phyloP scores from a whole-genome alignment of 345 rosid genomes.

The Eucalyptus marginata region DNA sequence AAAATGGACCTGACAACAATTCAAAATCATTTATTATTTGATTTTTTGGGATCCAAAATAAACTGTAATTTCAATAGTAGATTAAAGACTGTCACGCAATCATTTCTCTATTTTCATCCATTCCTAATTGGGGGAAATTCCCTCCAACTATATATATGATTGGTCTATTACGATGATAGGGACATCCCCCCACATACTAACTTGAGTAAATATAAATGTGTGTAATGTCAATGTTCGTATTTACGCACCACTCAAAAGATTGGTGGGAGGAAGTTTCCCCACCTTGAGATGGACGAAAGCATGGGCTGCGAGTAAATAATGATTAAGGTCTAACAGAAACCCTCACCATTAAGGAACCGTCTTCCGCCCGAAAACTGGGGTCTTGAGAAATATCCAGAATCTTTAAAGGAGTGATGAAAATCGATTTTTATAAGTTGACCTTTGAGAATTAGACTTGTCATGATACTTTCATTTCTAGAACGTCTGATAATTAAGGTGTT shows the following conservation, averaged over 20 bases:
- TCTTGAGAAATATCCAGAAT: not conserved
- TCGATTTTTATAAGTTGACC: not conserved
- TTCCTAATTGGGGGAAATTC: not conserved
- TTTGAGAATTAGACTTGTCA: not conserved
- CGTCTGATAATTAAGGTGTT: not conserved
- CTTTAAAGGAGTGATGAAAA: not conserved
- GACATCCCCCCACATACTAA: not conserved
- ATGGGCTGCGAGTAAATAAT: not conserved
- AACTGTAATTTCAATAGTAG: too few species aligned
- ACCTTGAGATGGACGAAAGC: not conserved
- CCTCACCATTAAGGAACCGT: not conserved
- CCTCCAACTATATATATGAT: not conserved
- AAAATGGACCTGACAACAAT: rapidly evolving
- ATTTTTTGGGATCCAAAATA: too few species aligned
- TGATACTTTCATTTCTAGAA: not conserved
- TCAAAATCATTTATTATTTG: too few species aligned
- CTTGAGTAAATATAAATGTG: not conserved
- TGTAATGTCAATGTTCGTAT: not conserved
- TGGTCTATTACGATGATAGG: not conserved
- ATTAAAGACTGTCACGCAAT: rapidly evolving
- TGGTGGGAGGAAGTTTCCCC: not conserved
- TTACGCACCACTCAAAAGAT: not conserved
- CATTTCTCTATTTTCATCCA: too few species aligned
- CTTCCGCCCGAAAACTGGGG: not conserved
- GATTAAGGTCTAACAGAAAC: not conserved